Conservation (phyloP, 2,329 filamentous ascomycete species). For the Paraphaeosphaeria sporulosa region DNA sequence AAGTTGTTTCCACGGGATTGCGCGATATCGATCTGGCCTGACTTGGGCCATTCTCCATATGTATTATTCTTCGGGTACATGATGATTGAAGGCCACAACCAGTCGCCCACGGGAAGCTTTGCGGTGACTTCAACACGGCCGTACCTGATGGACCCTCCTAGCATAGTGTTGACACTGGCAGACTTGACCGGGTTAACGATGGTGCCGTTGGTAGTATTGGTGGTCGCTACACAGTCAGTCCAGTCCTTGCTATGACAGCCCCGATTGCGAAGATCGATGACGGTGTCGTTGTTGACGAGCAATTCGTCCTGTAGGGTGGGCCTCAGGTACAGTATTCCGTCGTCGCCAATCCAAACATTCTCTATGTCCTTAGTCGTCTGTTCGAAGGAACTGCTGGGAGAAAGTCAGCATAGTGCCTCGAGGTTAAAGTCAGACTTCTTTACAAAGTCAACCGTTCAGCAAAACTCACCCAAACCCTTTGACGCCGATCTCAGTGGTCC, state of each 20-base stretch:
- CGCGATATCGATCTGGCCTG: slow-evolving; percentile 84
- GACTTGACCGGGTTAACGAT: slow-evolving; percentile 81
- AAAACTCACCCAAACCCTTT: slow-evolving; percentile 75
- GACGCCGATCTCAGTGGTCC: slow-evolving; percentile 78
- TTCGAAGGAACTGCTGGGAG: slow-evolving; percentile 75
- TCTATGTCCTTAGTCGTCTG: slow-evolving; percentile 74
- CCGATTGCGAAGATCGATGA: slow-evolving; percentile 71
- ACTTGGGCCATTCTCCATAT: slow-evolving; percentile 80
- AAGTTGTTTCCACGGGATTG: slow-evolving; percentile 85
- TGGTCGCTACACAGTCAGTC: slow-evolving; percentile 71
- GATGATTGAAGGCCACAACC: slow-evolving; percentile 94
- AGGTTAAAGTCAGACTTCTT: neutral
- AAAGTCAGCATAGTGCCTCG: slow-evolving; percentile 28
- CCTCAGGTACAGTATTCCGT: slow-evolving; percentile 75
- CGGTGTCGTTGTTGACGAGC: slow-evolving; percentile 70
- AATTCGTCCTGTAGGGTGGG: slow-evolving; percentile 76
- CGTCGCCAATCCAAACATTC: slow-evolving; percentile 73
- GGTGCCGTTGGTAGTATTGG: slow-evolving; percentile 79
- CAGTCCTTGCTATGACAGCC: slow-evolving; percentile 72
- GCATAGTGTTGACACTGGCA: slow-evolving; percentile 78
- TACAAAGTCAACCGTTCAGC: too few relatives aligned
- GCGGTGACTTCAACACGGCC: slow-evolving; percentile 83
- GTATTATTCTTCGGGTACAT: slow-evolving; percentile 77
- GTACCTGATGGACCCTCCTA: slow-evolving; percentile 76
- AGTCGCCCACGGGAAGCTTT: slow-evolving; percentile 78